A percentile compares a stretch with the other conserved stretches of the same genome.
Evolutionary conservation across 805 yeast species (phyloP).

Genomic region (Kazachstania bromeliacearum): DNA sequence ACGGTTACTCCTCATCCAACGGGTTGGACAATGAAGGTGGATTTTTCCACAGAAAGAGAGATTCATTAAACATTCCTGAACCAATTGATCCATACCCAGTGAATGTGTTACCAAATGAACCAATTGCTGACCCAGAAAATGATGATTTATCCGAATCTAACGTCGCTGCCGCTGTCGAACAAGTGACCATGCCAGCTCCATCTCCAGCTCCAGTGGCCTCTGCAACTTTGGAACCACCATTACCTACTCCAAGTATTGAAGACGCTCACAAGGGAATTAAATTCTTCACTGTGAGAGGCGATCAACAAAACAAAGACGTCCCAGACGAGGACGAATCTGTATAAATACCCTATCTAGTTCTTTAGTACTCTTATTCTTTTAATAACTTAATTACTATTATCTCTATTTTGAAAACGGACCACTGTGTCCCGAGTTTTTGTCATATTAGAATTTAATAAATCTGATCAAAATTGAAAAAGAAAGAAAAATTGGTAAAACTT

Average conservation of each 20-base stretch:
- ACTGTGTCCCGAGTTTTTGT: too few species aligned
- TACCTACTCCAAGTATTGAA: too few species aligned
- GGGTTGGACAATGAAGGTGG: slow-evolving; percentile 2
- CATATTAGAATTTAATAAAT: too few species aligned
- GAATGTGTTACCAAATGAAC: not conserved
- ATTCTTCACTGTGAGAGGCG: slow-evolving; percentile 63
- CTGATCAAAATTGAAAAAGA: too few species aligned
- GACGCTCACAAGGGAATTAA: slow-evolving; percentile 46
- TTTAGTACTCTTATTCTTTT: too few species aligned
- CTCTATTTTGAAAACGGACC: too few species aligned
- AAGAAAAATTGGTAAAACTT: too few species aligned
- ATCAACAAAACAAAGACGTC: slow-evolving; percentile 18
- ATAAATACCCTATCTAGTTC: slow-evolving; percentile 2
- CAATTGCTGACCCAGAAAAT: not conserved
- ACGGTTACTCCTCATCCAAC: not conserved
- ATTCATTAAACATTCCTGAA: slow-evolving; percentile 7
- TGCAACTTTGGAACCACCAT: slow-evolving; percentile 5
- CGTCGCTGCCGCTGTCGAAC: not conserved
- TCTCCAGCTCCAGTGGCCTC: slow-evolving; percentile 2
- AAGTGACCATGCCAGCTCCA: not conserved
- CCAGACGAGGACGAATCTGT: slow-evolving; percentile 25
- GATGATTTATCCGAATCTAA: not conserved
- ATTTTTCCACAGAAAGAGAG: slow-evolving; percentile 10
- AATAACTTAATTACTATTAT: too few species aligned
- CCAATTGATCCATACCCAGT: slow-evolving; percentile 9